phyloP scores from a whole-genome alignment of 345 rosid genomes.

The Ceriops decandra region DNA sequence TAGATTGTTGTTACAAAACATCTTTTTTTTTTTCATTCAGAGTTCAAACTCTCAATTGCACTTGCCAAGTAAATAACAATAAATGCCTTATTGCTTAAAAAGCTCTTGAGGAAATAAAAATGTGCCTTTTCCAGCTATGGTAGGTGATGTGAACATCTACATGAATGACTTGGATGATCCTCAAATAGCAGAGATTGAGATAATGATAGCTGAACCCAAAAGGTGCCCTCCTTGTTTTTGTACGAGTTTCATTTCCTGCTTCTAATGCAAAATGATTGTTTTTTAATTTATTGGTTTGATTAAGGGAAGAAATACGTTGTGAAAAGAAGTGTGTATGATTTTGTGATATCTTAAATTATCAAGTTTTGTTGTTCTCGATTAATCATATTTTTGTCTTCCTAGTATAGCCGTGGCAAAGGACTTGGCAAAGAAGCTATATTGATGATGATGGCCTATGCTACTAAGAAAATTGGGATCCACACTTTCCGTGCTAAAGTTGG shows the following conservation, averaged over 20 bases:
- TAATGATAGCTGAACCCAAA: constrained; percentile 84
- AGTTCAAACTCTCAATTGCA: not conserved
- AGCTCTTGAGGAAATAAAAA: not conserved
- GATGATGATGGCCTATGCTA: constrained; percentile 86
- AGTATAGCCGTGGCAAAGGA: constrained; percentile 90
- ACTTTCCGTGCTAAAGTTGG: constrained; percentile 74
- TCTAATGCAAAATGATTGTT: too few relatives aligned
- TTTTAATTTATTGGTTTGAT: too few relatives aligned
- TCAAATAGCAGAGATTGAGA: constrained; percentile 75
- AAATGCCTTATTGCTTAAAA: not conserved
- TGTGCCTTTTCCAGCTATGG: constrained; percentile 54
- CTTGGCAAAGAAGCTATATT: constrained; percentile 80
- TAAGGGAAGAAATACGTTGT: too few relatives aligned
- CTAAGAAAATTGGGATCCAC: constrained; percentile 55
- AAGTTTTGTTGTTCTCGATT: constrained; percentile 16
- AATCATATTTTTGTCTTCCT: constrained; percentile 30
- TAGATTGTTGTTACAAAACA: too few relatives aligned
- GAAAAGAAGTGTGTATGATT: too few relatives aligned
- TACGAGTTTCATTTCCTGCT: too few relatives aligned
- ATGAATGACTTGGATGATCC: constrained; percentile 89
- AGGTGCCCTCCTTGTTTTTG: constrained; percentile 39
- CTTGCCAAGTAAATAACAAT: not conserved
- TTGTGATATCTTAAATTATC: not conserved
- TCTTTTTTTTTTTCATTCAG: too few relatives aligned
- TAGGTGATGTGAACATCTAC: constrained; percentile 89